Conservation (phyloP, 108 stramenopile genomes). For the Nitzschia sp. region DNA sequence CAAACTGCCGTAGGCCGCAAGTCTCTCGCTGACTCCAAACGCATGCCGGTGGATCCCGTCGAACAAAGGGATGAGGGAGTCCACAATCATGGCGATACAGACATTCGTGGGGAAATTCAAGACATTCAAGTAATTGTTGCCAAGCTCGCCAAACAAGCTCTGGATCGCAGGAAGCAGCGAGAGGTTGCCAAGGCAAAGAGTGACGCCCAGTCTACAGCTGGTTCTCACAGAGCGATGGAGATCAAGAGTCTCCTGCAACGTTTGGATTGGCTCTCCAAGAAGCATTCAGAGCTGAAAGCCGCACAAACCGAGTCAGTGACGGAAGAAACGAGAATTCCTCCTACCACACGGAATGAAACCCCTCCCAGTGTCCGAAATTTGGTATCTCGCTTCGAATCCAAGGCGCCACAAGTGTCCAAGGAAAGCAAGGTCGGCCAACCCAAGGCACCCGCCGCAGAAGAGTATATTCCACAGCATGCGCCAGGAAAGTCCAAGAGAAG, state of each 20-base stretch:
- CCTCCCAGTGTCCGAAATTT: no score
- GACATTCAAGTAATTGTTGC: slow-evolving; percentile 10
- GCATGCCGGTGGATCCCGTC: neutral
- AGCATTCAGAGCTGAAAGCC: slow-evolving; percentile 6
- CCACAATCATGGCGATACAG: neutral
- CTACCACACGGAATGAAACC: no score
- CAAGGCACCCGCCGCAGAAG: neutral
- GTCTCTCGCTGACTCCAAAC: neutral
- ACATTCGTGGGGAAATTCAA: slow-evolving; percentile 11
- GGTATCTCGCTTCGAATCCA: no score
- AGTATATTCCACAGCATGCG: neutral
- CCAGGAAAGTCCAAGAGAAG: neutral
- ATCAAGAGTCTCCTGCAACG: slow-evolving; percentile 2
- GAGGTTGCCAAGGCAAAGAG: neutral
- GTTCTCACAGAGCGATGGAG: neutral
- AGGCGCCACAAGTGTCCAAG: no score
- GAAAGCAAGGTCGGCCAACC: no score
- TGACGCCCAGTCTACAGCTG: neutral
- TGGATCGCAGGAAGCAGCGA: neutral
- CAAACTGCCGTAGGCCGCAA: neutral
- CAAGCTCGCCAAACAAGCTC: neutral
- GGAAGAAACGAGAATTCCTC: no score
- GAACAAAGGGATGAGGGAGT: neutral
- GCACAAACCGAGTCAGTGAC: neutral
- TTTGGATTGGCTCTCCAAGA: slow-evolving; percentile 3